Percentiles rank a stretch among this genome's conserved stretches.
phyloP scores from a whole-genome alignment of 225 moss, liverwort and hornwort species.

The Thuidium tamariscinum region DNA sequence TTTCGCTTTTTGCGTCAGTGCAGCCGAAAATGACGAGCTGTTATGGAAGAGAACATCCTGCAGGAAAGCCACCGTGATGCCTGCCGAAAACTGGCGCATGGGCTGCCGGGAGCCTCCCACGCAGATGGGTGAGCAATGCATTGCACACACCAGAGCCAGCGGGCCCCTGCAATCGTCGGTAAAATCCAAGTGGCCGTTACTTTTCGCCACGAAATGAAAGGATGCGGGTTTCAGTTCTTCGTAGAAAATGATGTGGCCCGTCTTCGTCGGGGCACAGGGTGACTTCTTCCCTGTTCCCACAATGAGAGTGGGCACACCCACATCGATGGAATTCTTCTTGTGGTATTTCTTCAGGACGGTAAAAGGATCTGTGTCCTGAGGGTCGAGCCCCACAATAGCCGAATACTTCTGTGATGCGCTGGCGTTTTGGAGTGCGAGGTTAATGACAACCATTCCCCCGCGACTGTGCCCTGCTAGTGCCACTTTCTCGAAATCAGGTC shows the following conservation, averaged over 20 bases:
- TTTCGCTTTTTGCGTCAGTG: not conserved
- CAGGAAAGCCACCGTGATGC: not conserved
- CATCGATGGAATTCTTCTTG: not conserved
- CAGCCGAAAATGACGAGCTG: not conserved
- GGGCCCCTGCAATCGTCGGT: not conserved
- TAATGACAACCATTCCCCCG: not conserved
- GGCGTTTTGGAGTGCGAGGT: not conserved
- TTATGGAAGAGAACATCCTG: not conserved
- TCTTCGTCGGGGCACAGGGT: not conserved
- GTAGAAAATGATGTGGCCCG: not conserved
- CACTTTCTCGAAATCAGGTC: not conserved
- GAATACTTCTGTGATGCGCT: not conserved
- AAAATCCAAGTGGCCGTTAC: not conserved
- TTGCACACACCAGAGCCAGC: fast-evolving
- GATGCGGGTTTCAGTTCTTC: not conserved
- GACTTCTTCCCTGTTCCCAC: not conserved
- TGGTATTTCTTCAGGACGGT: not conserved
- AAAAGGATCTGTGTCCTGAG: not conserved
- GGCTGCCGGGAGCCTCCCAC: not conserved
- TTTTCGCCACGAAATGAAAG: not conserved
- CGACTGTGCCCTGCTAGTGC: not conserved
- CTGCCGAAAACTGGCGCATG: not conserved
- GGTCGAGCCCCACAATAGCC: not conserved
- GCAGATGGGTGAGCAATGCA: not conserved
- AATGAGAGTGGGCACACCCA: not conserved